Evolutionary conservation across 2,329 filamentous ascomycete genomes (phyloP).

Genomic region (Venturia effusa): DNA sequence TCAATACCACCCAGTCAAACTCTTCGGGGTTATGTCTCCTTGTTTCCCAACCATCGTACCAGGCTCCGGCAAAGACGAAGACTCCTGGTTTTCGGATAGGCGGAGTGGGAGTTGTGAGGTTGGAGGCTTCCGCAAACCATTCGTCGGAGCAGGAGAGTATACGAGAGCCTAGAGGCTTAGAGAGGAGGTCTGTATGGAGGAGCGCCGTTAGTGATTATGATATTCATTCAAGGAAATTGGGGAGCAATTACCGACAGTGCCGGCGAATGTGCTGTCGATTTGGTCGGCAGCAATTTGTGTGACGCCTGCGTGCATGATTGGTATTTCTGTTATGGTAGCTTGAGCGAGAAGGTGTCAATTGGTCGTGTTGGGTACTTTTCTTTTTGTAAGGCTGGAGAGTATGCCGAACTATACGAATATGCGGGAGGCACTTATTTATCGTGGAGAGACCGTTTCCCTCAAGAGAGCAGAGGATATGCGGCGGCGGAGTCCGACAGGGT

Average conservation of each 20-base stretch:
- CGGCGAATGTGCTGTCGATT: slow-evolving; percentile 39
- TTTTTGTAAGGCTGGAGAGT: not conserved
- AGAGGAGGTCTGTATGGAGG: slow-evolving; percentile 37
- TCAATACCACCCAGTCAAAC: slow-evolving; percentile 50
- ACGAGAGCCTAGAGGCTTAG: slow-evolving; percentile 38
- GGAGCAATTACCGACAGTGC: slow-evolving; percentile 17
- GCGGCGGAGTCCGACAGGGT: not conserved
- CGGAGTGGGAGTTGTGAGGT: slow-evolving; percentile 46
- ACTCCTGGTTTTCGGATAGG: slow-evolving; percentile 46
- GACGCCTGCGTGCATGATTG: not conserved
- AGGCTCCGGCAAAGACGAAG: slow-evolving; percentile 49
- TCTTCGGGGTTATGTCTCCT: slow-evolving; percentile 47
- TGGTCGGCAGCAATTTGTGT: slow-evolving; percentile 26
- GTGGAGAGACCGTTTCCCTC: no score
- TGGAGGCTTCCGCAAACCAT: slow-evolving; percentile 49
- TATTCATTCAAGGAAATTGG: slow-evolving; percentile 33
- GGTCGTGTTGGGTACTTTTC: not conserved
- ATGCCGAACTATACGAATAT: not conserved
- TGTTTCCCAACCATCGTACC: slow-evolving; percentile 57
- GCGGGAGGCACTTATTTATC: not conserved
- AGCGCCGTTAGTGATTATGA: not conserved
- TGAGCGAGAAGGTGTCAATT: not conserved
- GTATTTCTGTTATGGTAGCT: not conserved
- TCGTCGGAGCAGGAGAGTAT: slow-evolving; percentile 49
- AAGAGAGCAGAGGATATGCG: not conserved